These are phyloP conservation scores for Cydonia oblonga DNA, from an alignment of 331 rosid genomes.

Conservation along the genomic window DNA sequence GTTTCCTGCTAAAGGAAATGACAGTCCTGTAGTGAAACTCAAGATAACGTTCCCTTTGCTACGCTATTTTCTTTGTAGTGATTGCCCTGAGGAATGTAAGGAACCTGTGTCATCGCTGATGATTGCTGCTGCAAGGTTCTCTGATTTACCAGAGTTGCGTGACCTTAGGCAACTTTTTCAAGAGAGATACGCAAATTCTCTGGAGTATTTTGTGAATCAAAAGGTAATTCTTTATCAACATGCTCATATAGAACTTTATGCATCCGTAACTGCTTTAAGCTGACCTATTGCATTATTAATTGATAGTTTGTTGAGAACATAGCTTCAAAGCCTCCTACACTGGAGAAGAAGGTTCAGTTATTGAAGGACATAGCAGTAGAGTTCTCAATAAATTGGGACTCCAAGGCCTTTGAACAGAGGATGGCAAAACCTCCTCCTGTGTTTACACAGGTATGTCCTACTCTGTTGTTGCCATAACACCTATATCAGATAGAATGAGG, in stretches of 20 bases:
- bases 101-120: constrained; percentile 70
- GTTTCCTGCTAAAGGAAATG: not conserved
- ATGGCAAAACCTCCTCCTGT: constrained; percentile 56
- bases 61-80: constrained; percentile 35
- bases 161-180: constrained; percentile 75
- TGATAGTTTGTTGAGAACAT: constrained; percentile 64
- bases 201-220: constrained; percentile 54
- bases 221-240: constrained; percentile 29
- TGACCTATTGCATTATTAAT: constrained; percentile 17
- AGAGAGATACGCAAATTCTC: constrained; percentile 56
- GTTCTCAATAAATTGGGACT: constrained; percentile 79
- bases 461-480: not conserved
- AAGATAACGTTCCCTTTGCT: constrained; percentile 2
- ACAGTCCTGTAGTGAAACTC: not conserved
- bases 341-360: constrained; percentile 65
- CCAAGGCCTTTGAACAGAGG: constrained; percentile 63
- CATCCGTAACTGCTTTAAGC: constrained; percentile 12
- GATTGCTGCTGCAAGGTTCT: constrained; percentile 88
- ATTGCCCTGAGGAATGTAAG: constrained; percentile 88
- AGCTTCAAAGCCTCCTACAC: constrained; percentile 49
- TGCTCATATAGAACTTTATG: not conserved
- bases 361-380: constrained; percentile 73
- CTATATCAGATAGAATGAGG: not conserved
- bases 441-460: constrained; percentile 37
- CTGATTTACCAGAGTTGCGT: constrained; percentile 93